A percentile compares a stretch with the other conserved stretches of the same genome.
phyloP scores from a whole-genome alignment of 768 basidiomycete genomes.

The Neoboletus brunneissimus region DNA sequence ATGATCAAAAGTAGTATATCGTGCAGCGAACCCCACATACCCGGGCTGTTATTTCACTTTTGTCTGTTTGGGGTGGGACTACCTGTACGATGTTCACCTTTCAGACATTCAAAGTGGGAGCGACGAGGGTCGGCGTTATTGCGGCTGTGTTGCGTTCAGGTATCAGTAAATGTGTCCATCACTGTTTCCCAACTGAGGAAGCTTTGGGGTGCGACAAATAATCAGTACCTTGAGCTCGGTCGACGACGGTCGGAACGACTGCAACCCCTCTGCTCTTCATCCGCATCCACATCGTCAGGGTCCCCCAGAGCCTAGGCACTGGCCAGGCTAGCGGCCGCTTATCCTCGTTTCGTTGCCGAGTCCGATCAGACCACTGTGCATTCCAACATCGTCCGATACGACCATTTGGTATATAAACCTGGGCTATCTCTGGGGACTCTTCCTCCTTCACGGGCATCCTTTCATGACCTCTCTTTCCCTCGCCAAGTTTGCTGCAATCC shows the following conservation, averaged over 20 bases:
- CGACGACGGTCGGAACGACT: background rate
- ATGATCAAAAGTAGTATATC: background rate
- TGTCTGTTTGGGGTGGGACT: background rate
- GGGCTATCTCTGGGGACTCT: background rate
- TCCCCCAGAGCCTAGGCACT: background rate
- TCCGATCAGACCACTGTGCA: slow-evolving; percentile 2
- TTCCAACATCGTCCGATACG: slow-evolving; percentile 18
- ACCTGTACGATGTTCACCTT: background rate
- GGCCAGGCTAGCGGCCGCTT: background rate
- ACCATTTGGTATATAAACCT: slow-evolving; percentile 19
- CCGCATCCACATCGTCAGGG: background rate
- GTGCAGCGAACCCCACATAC: background rate
- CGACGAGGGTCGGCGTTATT: background rate
- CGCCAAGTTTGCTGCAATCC: slow-evolving; percentile 16
- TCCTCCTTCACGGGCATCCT: background rate
- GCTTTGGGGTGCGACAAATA: background rate
- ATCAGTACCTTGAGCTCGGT: background rate
- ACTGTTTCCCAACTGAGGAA: background rate
- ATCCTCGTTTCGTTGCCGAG: slow-evolving; percentile 1
- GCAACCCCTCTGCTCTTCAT: background rate
- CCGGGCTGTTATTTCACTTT: background rate
- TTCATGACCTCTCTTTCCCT: slow-evolving; percentile 21
- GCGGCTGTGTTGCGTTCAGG: no score
- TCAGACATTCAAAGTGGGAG: background rate
- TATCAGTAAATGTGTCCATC: background rate